Base-by-base conservation (phyloP, 768 basidiomycete genomes). In the Mycena albidolilacea region DNA sequence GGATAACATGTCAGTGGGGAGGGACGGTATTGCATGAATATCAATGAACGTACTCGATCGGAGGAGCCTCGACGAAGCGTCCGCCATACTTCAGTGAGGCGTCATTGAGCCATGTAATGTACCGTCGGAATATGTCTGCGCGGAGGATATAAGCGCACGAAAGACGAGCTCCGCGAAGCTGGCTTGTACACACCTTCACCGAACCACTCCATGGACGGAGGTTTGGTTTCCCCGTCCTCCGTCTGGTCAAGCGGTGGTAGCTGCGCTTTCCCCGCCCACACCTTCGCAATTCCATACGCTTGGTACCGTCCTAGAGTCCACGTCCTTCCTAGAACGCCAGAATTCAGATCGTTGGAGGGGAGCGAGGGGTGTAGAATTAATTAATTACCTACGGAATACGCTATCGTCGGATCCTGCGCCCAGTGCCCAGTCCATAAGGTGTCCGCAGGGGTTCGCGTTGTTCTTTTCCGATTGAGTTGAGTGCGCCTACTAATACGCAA, bases 371-470 rank as follows among this genome's bases (percentile, higher is more conserved):
- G 4, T 44, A 23, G 6, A 46, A 43, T 41, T 14, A 54, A 48
- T n/a, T 14, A 59, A 48, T n/a, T 38, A 74, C 74, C 55, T 14
- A 60, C 41, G 7, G 70, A 72, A 69, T 81, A 81, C 1, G 79
- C 78, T 0, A 83, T 71, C 11, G 82, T 81, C 2, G 82, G 81
- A 54, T 83, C 82, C 6, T 78, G 30, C 4, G 30, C 79, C 35
- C 81, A 83, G 67, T 79, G 77, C 5, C 77, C 77, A 12, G 77
- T 77, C 75, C 75, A 77, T 38, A 69, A 54, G 17, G 74, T 60
- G 58, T 77, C 71, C 38, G 67, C 52, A 30, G 65, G 71, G 12
- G 60, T 43, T 37, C 46, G 5, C 3, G 35, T 48, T 9, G 66
- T 64, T 17, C 69, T 72, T 7, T n/a, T 7, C 19, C 12, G 9